A percentile compares a stretch with the other conserved stretches of the same genome.
Conservation (phyloP, 805 yeast genomes). For the Priceomyces medius region DNA sequence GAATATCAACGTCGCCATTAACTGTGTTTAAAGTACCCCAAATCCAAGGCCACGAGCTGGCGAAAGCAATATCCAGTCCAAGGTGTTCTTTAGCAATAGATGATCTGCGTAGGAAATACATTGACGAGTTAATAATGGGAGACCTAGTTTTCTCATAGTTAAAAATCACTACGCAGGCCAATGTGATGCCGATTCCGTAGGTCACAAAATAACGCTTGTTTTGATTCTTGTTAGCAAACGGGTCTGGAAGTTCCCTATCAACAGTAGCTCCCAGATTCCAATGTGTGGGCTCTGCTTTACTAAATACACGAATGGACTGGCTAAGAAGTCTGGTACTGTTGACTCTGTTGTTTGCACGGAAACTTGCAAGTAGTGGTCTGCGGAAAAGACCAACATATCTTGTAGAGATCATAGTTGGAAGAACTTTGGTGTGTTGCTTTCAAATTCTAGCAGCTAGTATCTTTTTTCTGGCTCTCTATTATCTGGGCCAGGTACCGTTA, state of each 20-base stretch:
- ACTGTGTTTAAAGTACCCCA: constrained; percentile 82
- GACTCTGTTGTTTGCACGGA: not conserved
- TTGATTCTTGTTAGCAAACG: constrained; percentile 52
- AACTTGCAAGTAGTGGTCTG: not conserved
- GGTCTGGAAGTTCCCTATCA: constrained; percentile 82
- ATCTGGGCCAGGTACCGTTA: too few relatives aligned
- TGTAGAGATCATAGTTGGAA: not conserved
- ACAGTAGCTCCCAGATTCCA: constrained; percentile 38
- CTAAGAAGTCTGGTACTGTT: not conserved
- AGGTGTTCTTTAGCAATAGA: constrained; percentile 56
- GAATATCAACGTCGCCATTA: constrained; percentile 73
- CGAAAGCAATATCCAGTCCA: constrained; percentile 76
- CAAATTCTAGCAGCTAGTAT: too few relatives aligned
- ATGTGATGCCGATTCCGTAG: constrained; percentile 38
- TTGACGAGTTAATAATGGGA: constrained; percentile 82
- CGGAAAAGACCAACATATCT: not conserved
- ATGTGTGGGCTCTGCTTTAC: constrained; percentile 1
- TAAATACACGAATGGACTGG: not conserved
- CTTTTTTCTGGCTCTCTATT: too few relatives aligned
- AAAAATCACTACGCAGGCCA: constrained; percentile 60
- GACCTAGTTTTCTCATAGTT: constrained; percentile 91
- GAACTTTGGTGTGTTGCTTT: not conserved
- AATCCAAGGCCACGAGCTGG: constrained; percentile 84
- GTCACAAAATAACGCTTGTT: constrained; percentile 53
- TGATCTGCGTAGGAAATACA: constrained; percentile 82